Base-by-base conservation (phyloP, 257 asterid genomes). In the Fraxinus americana region DNA sequence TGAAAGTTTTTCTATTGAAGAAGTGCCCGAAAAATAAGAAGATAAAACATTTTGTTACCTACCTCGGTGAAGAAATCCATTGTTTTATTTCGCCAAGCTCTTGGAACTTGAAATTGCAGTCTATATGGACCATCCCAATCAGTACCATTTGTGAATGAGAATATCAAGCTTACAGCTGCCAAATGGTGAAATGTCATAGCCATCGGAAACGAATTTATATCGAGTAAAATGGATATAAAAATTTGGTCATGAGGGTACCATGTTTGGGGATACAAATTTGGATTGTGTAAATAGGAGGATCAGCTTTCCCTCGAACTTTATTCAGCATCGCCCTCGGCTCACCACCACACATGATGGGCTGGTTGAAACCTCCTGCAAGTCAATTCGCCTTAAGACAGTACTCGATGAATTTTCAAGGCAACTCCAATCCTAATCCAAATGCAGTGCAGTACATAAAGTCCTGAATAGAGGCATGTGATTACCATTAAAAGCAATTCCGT, bases 271-370 rank as follows among this genome's bases (percentile, higher is more conserved):
- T 78, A 74, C 93, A 87, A 81, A 92, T 90, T 87, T 92, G 98
- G 91, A 94, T 92, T 9, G 97, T 85, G 89, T 88, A 94, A 77
- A 85, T 82, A 36, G 93, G 92, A 35, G 82, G 84, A 81, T 94
- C 98, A 0, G 96, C 98, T 86, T 86, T 87, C 67, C 98, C 98
- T 75, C 98, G 82, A 69, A 83, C 77, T 83, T 83, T 94, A 81
- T 75, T 81, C 43, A 91, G 93, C 98, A 92, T 94, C 19, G 87
- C 94, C 85, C 98, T 84, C 21, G 98, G 97, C 86, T 94, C 97
- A 41, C 94, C 92, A 54, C 97, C 97, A 77, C 98, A 94, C 98
- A 92, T 94, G 74, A 94, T 94, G 0, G 97, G 98, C 87, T 94
- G 98, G 77, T 94, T 94, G 84, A 94, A 94, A 50, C 98, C 98